Evolutionary conservation across 306 rosid genomes (phyloP), one percentile per base, ranked within the genome.

Genomic region (Cyamopsis tetragonoloba): DNA sequence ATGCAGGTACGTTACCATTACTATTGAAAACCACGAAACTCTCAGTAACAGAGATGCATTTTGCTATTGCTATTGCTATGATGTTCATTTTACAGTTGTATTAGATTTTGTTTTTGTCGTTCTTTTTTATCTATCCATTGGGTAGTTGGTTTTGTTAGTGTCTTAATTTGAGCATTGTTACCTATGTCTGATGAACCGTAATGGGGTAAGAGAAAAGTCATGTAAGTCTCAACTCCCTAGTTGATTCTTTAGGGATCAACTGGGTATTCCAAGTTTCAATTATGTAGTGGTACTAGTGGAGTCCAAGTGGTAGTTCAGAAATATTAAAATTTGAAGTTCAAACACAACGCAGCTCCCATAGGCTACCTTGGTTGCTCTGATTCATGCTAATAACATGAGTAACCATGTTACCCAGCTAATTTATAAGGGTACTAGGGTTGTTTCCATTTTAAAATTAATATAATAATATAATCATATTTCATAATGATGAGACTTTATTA

Each of bases 1-100:
- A 88, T 93, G 96, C 99, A 93, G 99, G 98, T 89, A 80, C 19
- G 48, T 30, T 57, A 43, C 48, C 44, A 66, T 53, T 64, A 48
- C 58, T 73, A 57, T 35, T 68, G 70, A 39, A 66, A 46, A 61
- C 24, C 55, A 4, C 42, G 49, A 12, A 66, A 71, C 60, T 27
- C 76, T 44, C 55, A 24, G 41, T 60, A n/a, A n/a, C 4, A 0
- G 42, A 51, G 15, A 58, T 59, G 59, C 71, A 30, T 66, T 50
- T 18, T 66, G 38, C 39, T n/a, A 41, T 24, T 13, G 32, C 60
- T 66, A 41, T 18, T 66, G 38, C 39, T n/a, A 41, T 24, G 13
- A 42, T 66, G 35, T 66, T 78, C 35, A 48, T 57, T 34, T 66
- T 51, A 24, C 37, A 39, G 19, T 49, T 9, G 22, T 49, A 60